Conservation (phyloP, 2,329 filamentous ascomycete genomes). For the Cladophialophora psammophila region DNA sequence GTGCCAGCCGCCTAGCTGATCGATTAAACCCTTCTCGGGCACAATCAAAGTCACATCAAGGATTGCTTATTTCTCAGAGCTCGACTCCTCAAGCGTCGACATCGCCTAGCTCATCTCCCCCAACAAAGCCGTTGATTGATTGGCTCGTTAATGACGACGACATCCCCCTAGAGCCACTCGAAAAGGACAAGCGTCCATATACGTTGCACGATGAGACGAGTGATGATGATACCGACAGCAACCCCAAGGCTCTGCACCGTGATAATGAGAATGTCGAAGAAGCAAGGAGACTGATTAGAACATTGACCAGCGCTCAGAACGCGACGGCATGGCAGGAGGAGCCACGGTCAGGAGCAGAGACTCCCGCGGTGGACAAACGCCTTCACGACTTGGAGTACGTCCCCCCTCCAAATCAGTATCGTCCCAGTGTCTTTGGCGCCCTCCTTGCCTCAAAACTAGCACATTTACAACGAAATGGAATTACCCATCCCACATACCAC, state of each 20-base stretch:
- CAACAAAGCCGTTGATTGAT: conserved; percentile 28
- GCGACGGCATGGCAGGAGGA: conserved; percentile 23
- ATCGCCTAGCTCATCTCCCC: conserved; percentile 32
- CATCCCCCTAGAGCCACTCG: conserved; percentile 39
- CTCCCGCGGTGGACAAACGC: conserved; percentile 34
- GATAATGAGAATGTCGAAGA: conserved; percentile 36
- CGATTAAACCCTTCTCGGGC: conserved; percentile 27
- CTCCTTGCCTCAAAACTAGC: conserved; percentile 36
- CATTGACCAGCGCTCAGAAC: conserved; percentile 28
- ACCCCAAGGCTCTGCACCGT: conserved; percentile 29
- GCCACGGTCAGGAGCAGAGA: conserved; percentile 34
- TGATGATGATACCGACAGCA: conserved; percentile 35
- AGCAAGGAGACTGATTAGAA: conserved; percentile 33
- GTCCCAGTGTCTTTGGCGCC: conserved; percentile 36
- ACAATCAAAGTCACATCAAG: conserved; percentile 12
- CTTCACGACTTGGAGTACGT: conserved; percentile 38
- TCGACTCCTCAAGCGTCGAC: conserved; percentile 21
- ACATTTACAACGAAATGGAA: conserved; percentile 27
- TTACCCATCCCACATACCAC: conserved; percentile 22
- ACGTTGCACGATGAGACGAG: conserved; percentile 41
- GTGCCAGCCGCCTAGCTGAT: conserved; percentile 33
- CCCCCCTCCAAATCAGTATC: conserved; percentile 37
- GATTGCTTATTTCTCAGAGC: conserved; percentile 6
- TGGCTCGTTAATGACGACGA: conserved; percentile 39
- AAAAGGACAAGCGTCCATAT: conserved; percentile 38